Percentiles rank a stretch among this genome's conserved stretches.
These are phyloP conservation scores for Cryptococcus sp. DNA, from an alignment of 1,284 basidiomycete genomes.

Conservation along the genomic window DNA sequence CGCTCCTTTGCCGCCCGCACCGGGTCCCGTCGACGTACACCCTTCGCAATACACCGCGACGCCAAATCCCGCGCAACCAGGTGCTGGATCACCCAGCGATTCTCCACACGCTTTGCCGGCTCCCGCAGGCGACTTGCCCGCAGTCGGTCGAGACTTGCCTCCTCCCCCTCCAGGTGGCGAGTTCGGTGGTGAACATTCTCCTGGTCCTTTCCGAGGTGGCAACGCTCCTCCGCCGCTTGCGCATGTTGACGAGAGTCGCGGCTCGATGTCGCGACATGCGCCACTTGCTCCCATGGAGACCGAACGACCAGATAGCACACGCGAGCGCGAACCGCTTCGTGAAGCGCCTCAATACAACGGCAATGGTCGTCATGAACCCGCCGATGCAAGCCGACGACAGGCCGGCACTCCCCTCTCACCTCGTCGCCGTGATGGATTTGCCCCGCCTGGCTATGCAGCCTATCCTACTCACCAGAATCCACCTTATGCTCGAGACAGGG, in stretches of 20 bases:
- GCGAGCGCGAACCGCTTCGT: conserved; percentile 14
- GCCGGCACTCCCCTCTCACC: conserved; percentile 42
- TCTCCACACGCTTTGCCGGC: conserved; percentile 22
- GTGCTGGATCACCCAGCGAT: conserved; percentile 28
- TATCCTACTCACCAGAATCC: conserved; percentile 22
- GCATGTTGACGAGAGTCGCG: conserved; percentile 48
- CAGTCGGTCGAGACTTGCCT: conserved; percentile 41
- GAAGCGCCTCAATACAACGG: conserved; percentile 19
- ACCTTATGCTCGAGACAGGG: conserved; percentile 46
- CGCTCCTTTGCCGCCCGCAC: conserved; percentile 72
- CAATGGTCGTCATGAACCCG: conserved; percentile 34
- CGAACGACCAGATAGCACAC: conserved; percentile 59
- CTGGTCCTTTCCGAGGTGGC: conserved; percentile 50
- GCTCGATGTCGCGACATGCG: conserved; percentile 58
- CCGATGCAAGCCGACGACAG: conserved; percentile 26
- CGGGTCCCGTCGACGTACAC: conserved; percentile 90
- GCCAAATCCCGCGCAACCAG: conserved; percentile 31
- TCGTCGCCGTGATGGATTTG: conserved; percentile 31
- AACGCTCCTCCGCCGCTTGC: conserved; percentile 47
- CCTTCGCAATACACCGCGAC: conserved; percentile 81
- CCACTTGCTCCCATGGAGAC: conserved; percentile 81
- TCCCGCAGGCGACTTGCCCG: conserved; percentile 12
- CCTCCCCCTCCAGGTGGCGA: conserved; percentile 39
- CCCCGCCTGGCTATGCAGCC: conserved; percentile 23
- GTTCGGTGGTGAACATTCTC: conserved; percentile 26